Conservation (phyloP, 768 basidiomycete species). For the Galerina sulciceps region DNA sequence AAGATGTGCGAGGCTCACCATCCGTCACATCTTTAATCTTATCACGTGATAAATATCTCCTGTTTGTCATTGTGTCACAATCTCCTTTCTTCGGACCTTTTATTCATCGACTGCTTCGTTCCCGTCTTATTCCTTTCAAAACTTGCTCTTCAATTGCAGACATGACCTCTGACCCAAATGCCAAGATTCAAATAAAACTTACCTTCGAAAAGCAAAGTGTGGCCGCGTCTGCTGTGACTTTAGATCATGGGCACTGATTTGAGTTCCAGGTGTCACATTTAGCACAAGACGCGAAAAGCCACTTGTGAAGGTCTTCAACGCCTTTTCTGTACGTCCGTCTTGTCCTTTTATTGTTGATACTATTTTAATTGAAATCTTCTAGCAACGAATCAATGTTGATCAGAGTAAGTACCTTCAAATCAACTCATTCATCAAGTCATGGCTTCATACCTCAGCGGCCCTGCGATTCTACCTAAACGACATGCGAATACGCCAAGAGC, state of each 20-base stretch:
- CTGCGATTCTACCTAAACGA: slow-evolving; percentile 13
- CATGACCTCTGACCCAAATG: slow-evolving; percentile 9
- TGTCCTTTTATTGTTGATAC: background rate
- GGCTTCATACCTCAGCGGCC: background rate
- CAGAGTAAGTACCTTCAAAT: background rate
- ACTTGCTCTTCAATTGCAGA: background rate
- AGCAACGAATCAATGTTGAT: slow-evolving; percentile 17
- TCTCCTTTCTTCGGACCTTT: background rate
- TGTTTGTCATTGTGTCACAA: background rate
- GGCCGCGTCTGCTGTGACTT: background rate
- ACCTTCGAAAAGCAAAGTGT: slow-evolving; percentile 18
- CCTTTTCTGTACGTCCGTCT: slow-evolving; percentile 20
- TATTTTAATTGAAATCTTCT: background rate
- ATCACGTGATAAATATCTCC: background rate
- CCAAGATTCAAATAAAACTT: slow-evolving; percentile 20
- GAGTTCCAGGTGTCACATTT: slow-evolving; percentile 19
- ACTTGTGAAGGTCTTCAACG: slow-evolving; percentile 21
- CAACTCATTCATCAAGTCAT: background rate
- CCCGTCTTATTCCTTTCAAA: background rate
- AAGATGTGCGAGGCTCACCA: background rate
- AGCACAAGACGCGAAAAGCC: slow-evolving; percentile 19
- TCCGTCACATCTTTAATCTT: too few species aligned
- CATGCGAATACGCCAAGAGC: slow-evolving; percentile 13
- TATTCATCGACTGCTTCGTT: background rate
- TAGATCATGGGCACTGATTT: background rate